Conservation (phyloP, 2,329 filamentous ascomycete species). For the Colletotrichum tamarilloi region DNA sequence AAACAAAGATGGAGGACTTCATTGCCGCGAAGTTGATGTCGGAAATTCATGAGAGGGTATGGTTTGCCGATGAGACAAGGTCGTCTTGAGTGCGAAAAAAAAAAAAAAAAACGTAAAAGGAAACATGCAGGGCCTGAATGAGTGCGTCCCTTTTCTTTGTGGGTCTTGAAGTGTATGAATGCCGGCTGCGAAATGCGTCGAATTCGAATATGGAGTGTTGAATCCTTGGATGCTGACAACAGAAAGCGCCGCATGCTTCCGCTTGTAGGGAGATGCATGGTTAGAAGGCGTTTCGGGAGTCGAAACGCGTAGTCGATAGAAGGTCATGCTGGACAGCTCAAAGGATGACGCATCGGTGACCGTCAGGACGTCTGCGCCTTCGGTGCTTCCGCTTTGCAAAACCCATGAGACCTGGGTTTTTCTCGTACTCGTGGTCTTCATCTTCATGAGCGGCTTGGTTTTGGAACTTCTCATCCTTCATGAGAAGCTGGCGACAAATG, state of each 20-base stretch:
- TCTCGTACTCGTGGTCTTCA: constrained; percentile 56
- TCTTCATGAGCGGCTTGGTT: constrained; percentile 50
- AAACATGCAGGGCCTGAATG: background rate
- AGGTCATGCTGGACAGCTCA: constrained; percentile 4
- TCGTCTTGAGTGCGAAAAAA: constrained; percentile 8
- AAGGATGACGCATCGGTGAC: constrained; percentile 41
- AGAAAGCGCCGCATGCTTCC: background rate
- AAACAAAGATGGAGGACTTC: background rate
- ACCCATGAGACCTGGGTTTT: constrained; percentile 49
- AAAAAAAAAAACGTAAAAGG: background rate
- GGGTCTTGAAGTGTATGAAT: background rate
- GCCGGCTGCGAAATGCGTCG: background rate
- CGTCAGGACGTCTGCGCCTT: constrained; percentile 41
- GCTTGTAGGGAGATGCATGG: background rate
- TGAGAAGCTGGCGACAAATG: constrained; percentile 84
- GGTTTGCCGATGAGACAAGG: constrained; percentile 4
- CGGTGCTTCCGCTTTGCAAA: constrained; percentile 46
- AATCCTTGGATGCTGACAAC: background rate
- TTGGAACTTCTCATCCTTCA: constrained; percentile 70
- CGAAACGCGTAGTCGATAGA: background rate
- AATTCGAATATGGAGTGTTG: background rate
- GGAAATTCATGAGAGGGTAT: constrained; percentile 3
- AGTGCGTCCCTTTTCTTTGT: background rate
- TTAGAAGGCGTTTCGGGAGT: background rate
- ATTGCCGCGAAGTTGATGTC: background rate